Evolutionary conservation across 371 early-diverging fungal species (phyloP).

Genomic region (Synchytrium microbalum): DNA sequence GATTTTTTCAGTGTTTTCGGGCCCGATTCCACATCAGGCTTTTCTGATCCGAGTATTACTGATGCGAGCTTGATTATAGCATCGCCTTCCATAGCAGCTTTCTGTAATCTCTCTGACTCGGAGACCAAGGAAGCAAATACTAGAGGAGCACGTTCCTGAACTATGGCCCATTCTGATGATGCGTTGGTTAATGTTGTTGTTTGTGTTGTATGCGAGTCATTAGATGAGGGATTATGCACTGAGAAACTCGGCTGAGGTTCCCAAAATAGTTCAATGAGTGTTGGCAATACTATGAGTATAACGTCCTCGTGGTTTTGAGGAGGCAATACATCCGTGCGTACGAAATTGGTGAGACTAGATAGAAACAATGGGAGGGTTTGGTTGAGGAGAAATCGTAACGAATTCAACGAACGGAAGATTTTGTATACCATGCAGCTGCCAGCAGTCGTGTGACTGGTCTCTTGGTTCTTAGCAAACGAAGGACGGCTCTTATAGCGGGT

Average conservation of each 20-base stretch:
- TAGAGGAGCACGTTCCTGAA: conserved; percentile 63
- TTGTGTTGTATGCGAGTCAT: background rate
- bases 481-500: background rate
- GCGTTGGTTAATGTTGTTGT: background rate
- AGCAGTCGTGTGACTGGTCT: conserved; percentile 14
- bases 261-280: conserved; percentile 63
- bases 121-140: conserved; percentile 67
- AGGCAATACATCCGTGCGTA: conserved; percentile 49
- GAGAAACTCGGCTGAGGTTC: conserved; percentile 18
- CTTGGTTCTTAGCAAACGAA: conserved; percentile 8
- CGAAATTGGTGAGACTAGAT: conserved; percentile 60
- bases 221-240: background rate
- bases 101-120: conserved; percentile 70
- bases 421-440: background rate
- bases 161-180: conserved; percentile 22
- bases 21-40: conserved; percentile 38
- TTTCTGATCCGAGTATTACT: conserved; percentile 41
- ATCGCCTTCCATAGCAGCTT: conserved; percentile 69
- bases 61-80: conserved; percentile 60
- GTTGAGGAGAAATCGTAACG: too few species aligned
- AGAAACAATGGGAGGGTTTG: background rate
- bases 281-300: conserved; percentile 53
- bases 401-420: too few species aligned
- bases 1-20: conserved; percentile 20
- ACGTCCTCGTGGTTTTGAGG: conserved; percentile 52